Evolutionary conservation across 139 green algal species (phyloP), one percentile per base, ranked within the genome.

Genomic region (Tetradesmus obliquus): DNA sequence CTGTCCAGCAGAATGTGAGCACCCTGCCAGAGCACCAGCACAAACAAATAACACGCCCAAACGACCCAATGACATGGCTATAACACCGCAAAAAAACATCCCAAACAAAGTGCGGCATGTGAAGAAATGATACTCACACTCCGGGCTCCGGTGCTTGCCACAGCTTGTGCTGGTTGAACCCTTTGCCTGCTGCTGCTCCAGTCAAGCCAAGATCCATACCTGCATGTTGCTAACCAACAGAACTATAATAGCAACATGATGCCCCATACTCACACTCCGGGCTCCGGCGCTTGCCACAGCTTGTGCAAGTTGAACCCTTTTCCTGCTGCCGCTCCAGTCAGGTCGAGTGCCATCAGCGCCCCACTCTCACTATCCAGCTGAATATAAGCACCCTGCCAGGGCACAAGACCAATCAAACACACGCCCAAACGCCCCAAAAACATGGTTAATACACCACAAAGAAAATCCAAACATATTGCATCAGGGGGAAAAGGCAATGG

Each of bases 1-100:
- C 93, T 96, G 86, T 97, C 95, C 62, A 98, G 93, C 82, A 96
- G 57, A 5, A 98, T 58, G 20, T 97, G 91, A 17, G 82, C 66
- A 22, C 86, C 66, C 13, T 91, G 74, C 93, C 92, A 95, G 1
- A 85, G 24, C 55, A 97, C 95, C 62, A 96, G 79, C 17, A 94
- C 96, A 82, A 45, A 45, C 32, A 45, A 45, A 45, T 45, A 45
- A 45, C 32, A 45, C 32, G 32, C 32, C 32, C 32, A 7, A 66
- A 9, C 57, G 8, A 66, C 57, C 57, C 57, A 13, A 66, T 13
- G 2, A 66, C 57, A 7, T 66, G 57, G 7, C 57, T 9, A 9
- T 66, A 66, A 66, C 57, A 66, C 7, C 57, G 8, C 57, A 13
- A 7, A 66, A 9, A 66, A 66, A 66, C 57, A 66, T 45, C 32